Conservation (phyloP, 176 grass and related monocot species). For the Aegilops umbellulata region DNA sequence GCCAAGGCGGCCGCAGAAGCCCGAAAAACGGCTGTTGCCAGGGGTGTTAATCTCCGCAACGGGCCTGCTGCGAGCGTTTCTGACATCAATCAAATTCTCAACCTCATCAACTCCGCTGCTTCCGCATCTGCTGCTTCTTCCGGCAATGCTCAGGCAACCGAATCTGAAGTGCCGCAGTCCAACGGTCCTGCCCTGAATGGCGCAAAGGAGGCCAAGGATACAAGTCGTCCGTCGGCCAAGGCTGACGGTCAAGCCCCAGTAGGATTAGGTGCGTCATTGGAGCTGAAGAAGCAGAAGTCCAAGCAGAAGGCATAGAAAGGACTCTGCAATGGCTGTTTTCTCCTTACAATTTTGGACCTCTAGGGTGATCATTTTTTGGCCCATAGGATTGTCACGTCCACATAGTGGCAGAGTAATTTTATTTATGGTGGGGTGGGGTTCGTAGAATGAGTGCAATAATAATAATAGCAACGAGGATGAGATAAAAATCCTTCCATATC, state of each 20-base stretch:
- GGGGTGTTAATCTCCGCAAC: conserved; percentile 64
- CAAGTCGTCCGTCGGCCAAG: conserved; percentile 18
- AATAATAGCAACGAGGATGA: conserved; percentile 16
- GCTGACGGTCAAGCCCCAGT: conserved; percentile 43
- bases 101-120: conserved; percentile 54
- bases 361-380: conserved; percentile 31
- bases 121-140: neutral
- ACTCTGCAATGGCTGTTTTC: neutral
- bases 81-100: conserved; percentile 59
- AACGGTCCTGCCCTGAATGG: conserved; percentile 39
- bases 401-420: conserved; percentile 30
- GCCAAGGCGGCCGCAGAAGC: conserved; percentile 68
- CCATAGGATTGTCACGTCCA: conserved; percentile 36
- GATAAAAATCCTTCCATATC: no score
- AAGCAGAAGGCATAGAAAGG: conserved; percentile 42
- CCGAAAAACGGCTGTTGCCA: conserved; percentile 80
- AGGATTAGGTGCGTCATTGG: conserved; percentile 77
- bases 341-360: conserved; percentile 31
- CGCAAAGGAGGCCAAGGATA: conserved; percentile 13
- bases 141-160: conserved; percentile 19
- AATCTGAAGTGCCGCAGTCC: neutral
- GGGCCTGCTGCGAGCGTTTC: conserved; percentile 32
- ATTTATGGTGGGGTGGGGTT: conserved; percentile 23
- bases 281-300: conserved; percentile 82
- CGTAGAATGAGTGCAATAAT: conserved; percentile 38